A percentile compares a stretch with the other conserved stretches of the same genome.
These are phyloP conservation scores for Salix brachista DNA, from an alignment of 345 rosid species.

Conservation along the genomic window DNA sequence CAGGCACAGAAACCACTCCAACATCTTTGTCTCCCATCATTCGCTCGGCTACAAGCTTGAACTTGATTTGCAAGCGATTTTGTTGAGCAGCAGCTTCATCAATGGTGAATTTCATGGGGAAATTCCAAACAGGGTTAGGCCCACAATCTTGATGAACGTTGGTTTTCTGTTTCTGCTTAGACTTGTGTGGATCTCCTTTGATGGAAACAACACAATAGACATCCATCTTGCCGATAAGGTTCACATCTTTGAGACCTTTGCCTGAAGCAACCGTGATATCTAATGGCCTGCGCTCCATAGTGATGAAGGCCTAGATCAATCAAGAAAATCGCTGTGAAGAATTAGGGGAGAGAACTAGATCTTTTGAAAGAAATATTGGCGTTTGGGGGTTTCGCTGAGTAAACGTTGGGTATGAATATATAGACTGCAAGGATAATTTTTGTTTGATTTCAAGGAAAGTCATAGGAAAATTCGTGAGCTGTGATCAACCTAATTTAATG, in stretches of 20 bases:
- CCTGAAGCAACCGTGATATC: conserved; percentile 53
- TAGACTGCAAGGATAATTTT: not conserved
- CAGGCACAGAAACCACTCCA: conserved; percentile 48
- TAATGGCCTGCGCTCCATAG: conserved; percentile 55
- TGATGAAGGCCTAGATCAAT: not conserved
- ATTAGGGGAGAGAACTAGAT: not conserved
- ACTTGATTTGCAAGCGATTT: conserved; percentile 29
- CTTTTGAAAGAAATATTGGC: not conserved
- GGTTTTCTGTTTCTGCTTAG: conserved; percentile 45
- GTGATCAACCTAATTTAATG: not conserved
- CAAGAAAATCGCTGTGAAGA: not conserved
- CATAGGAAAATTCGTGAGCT: not conserved
- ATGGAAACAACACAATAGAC: conserved; percentile 51
- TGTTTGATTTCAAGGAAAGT: not conserved
- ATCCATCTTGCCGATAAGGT: conserved; percentile 55
- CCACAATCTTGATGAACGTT: conserved; percentile 52
- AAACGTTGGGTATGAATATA: not conserved
- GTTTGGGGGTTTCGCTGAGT: not conserved
- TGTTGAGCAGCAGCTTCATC: conserved; percentile 41
- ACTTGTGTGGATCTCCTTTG: conserved; percentile 33
- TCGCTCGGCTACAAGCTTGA: conserved; percentile 48
- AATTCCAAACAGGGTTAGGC: conserved; percentile 52
- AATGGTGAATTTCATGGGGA: conserved; percentile 45
- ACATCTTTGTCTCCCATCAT: conserved; percentile 41
- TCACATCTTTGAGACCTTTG: conserved; percentile 48